Evolutionary conservation across 2,329 filamentous ascomycete species (phyloP), one percentile per base, ranked within the genome.

Genomic region (Elsinoe batatas): DNA sequence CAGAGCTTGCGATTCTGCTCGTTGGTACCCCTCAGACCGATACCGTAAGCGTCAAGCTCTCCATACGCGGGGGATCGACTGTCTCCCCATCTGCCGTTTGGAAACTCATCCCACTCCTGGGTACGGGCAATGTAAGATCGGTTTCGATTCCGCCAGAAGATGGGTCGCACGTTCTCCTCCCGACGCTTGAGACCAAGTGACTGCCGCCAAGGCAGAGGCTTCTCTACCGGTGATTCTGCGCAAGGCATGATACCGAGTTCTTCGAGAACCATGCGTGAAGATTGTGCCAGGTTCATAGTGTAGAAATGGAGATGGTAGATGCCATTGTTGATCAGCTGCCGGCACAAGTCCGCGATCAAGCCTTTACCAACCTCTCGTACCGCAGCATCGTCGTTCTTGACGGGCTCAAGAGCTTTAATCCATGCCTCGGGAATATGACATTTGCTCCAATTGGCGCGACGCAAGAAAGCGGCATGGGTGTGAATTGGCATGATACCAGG

Each of bases 41-140:
- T 89, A 42, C 91, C 91, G 67, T 98, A 97, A 7, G 89, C 84
- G 71, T 97, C 91, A 53, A 97, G 76, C 71, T 96, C 90, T 65
- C 93, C 93, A 66, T 96, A 98, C 51, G 93, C 93, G 59, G 93
- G 93, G 57, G 91, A 97, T 61, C 93, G 82, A 53, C 91, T 91
- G 71, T 98, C 93, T 72, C 93, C 94, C 93, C 93, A 98, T 71
- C 93, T 87, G 46, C 93, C 93, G 76, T 98, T 98, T 56, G 93
- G 93, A 65, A 96, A 98, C 70, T 98, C 93, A 65, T 98, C 93
- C 93, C 93, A 98, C 63, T 96, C 91, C 68, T 96, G 91, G 0
- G 93, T 98, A 56, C 93, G 88, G 56, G 89, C 84, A 56, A 98
- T 84, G 65, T 98, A 98, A 3, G 91, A 95, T 67, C 93, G 90